These are phyloP conservation scores for Metrosideros polymorpha DNA, from an alignment of 441 rosid species.

Conservation along the genomic window DNA sequence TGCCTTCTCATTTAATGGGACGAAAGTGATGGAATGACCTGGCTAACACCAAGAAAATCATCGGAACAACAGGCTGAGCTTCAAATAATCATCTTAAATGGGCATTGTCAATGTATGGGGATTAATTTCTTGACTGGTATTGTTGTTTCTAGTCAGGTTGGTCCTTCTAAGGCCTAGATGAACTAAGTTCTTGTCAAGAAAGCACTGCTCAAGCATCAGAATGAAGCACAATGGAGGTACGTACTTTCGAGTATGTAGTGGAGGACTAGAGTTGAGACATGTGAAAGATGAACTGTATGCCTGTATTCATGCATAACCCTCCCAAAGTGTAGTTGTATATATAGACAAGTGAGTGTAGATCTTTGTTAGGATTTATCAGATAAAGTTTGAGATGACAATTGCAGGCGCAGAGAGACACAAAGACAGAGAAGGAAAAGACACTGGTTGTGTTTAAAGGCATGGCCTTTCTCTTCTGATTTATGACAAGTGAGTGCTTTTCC, in stretches of 20 bases:
- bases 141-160: background rate
- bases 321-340: background rate
- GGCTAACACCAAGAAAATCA: background rate
- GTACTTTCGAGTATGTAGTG: background rate
- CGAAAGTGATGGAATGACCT: background rate
- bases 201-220: background rate
- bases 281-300: background rate
- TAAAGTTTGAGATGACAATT: constrained; percentile 3
- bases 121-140: background rate
- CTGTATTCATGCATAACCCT: background rate
- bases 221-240: background rate
- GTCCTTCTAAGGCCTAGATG: background rate
- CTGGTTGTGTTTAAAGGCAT: constrained; percentile 7
- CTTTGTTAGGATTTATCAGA: background rate
- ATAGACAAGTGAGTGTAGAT: background rate
- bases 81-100: background rate
- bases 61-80: background rate
- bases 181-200: background rate
- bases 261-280: background rate
- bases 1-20: background rate
- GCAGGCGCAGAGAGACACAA: constrained; percentile 5
- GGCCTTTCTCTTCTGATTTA: constrained; percentile 3
- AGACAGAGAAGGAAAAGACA: constrained; percentile 10
- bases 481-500: constrained; percentile 9
- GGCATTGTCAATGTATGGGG: background rate